These are phyloP conservation scores for Sugiyamaella marilandica DNA, from an alignment of 805 yeast genomes.

Conservation along the genomic window DNA sequence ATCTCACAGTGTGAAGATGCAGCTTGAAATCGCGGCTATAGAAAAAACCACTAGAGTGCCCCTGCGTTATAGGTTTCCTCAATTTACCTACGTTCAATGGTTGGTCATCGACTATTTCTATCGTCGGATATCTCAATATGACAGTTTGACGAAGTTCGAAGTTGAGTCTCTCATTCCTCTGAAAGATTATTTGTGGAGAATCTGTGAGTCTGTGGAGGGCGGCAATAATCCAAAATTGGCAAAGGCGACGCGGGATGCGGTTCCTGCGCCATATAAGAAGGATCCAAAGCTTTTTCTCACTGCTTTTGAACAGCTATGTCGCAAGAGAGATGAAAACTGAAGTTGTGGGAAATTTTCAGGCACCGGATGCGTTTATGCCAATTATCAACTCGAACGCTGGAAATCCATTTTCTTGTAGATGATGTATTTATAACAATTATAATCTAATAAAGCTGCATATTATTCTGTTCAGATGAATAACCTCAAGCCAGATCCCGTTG, in stretches of 20 bases:
- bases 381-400: neutral
- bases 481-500: constrained; percentile 87
- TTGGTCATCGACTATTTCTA: constrained; percentile 39
- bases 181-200: constrained; percentile 9
- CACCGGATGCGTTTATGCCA: neutral
- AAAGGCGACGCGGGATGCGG: neutral
- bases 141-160: neutral
- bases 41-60: constrained; percentile 72
- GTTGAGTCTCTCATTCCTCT: constrained; percentile 5
- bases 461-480: constrained; percentile 23
- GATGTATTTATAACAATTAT: neutral
- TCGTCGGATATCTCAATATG: neutral
- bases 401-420: neutral
- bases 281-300: neutral
- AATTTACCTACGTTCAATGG: constrained; percentile 68
- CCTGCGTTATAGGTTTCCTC: constrained; percentile 70
- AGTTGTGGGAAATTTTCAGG: neutral
- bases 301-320: neutral
- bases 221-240: neutral
- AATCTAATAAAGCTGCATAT: neutral
- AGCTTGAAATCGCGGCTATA: constrained; percentile 54
- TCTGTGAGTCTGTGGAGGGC: neutral
- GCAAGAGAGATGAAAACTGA: neutral
- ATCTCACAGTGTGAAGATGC: constrained; percentile 54
- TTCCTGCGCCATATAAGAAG: neutral